Base-by-base conservation (phyloP, 805 yeast genomes). In the Candida yuanshanica region DNA sequence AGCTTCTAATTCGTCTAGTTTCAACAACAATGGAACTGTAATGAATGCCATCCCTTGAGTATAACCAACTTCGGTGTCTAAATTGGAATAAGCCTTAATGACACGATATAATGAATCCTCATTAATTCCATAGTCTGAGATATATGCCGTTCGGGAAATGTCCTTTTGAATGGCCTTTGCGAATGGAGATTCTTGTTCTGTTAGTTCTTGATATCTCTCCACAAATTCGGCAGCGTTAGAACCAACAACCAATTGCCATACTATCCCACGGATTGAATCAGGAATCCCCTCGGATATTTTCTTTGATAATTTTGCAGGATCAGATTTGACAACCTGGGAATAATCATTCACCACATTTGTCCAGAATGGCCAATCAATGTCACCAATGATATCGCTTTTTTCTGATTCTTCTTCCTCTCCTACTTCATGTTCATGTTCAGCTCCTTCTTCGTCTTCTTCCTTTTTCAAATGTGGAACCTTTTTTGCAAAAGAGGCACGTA, bases 31-130 rank as follows among this genome's bases (percentile, higher is more conserved):
- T 2, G 99, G 97, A 6, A 88, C 88, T 0, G 86, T 77, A 34
- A 93, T 77, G 56, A 93, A 93, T 2, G 95, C 95, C 96, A 93
- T 89, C 7, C 99, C 98, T 63, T 93, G 99, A 2, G 97, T 93
- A 56, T 93, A 93, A 0, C 99, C 99, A 38, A 93, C 96, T 38
- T 90, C 97, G 1, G 84, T 79, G 60, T 93, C 98, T 59, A 77
- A 83, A 36, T 87, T 64, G 18, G 93, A 79, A 64, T 91, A 93
- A 0, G 89, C 90, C 55, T 84, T 85, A 47, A 93, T 74, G 22
- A 93, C 81, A 42, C 80, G 78, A 55, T 70, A 84, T 26, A 93
- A 65, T 37, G 86, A 79, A 25, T 75, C 81, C 52, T 81, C 80
- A 38, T 79, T 77, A 21, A 70, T 70, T 43, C 71, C 70, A 29